phyloP scores from a whole-genome alignment of 2,329 filamentous ascomycete genomes.

The Magnaporthiopsis poae region DNA sequence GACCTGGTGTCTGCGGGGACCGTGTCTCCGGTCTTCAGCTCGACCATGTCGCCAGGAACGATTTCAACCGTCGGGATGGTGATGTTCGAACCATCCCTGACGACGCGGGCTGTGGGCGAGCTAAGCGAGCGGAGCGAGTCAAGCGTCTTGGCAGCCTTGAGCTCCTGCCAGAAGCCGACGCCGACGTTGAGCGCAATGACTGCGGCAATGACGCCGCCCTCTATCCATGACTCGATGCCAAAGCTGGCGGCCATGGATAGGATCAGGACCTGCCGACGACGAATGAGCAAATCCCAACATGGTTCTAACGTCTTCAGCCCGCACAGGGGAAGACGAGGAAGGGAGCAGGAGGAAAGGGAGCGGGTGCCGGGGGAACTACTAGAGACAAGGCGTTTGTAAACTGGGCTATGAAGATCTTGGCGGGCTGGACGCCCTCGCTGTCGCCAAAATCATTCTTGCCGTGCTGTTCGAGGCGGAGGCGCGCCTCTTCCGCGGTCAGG shows the following conservation, averaged over 20 bases:
- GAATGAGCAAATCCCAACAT: slow-evolving; percentile 6
- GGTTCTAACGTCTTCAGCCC: slow-evolving; percentile 5
- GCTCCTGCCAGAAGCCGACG: slow-evolving; percentile 46
- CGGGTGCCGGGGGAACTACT: slow-evolving; percentile 24
- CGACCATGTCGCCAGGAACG: slow-evolving; percentile 48
- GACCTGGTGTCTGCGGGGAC: slow-evolving; percentile 30
- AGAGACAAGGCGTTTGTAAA: slow-evolving; percentile 55
- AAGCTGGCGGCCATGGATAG: slow-evolving; percentile 41
- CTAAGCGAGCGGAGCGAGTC: slow-evolving; percentile 38
- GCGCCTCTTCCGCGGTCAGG: slow-evolving; percentile 38
- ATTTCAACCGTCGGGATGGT: slow-evolving; percentile 43
- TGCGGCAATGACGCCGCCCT: slow-evolving; percentile 41
- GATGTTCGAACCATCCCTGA: slow-evolving; percentile 38
- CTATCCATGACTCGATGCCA: slow-evolving; percentile 41
- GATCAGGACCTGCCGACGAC: slow-evolving; percentile 26
- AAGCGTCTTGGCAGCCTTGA: slow-evolving; percentile 43
- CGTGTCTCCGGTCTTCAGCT: slow-evolving; percentile 38
- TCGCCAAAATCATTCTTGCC: slow-evolving; percentile 49
- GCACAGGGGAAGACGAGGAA: not conserved
- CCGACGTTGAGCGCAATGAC: slow-evolving; percentile 43
- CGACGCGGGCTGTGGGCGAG: slow-evolving; percentile 37
- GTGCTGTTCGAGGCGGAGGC: slow-evolving; percentile 38
- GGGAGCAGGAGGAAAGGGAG: not conserved
- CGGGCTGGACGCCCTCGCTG: slow-evolving; percentile 39
- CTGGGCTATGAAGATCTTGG: slow-evolving; percentile 49